Percentiles rank a stretch among this genome's conserved stretches.
Conservation (phyloP, 1,284 basidiomycete species). For the Peniophora sp. region DNA sequence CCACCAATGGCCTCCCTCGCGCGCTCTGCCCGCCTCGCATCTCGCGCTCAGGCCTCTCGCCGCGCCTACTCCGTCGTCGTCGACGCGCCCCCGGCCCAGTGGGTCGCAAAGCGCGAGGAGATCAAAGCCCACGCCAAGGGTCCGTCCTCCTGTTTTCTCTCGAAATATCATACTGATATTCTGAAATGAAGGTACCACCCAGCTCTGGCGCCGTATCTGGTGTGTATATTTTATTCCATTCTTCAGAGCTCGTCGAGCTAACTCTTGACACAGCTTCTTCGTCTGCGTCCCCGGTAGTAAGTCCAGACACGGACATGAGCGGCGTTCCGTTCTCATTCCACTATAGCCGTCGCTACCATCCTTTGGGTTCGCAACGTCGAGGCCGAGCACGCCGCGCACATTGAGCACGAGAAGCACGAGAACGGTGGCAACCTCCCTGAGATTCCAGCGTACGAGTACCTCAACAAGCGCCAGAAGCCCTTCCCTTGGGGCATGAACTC, state of each 20-base stretch:
- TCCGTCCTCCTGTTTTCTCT: conserved; percentile 19
- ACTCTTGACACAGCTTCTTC: conserved; percentile 45
- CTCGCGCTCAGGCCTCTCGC: conserved; percentile 27
- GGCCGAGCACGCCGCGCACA: conserved; percentile 65
- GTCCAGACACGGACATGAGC: conserved; percentile 19
- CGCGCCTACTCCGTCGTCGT: conserved; percentile 32
- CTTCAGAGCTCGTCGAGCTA: conserved; percentile 1
- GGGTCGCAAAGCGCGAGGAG: conserved; percentile 47
- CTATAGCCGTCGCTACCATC: conserved; percentile 36
- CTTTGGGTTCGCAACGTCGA: conserved; percentile 73
- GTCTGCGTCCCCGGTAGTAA: conserved; percentile 67
- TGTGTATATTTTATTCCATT: conserved; percentile 20
- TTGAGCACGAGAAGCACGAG: conserved; percentile 65
- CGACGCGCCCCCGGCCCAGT: conserved; percentile 33
- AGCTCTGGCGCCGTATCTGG: conserved; percentile 85
- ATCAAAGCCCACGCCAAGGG: conserved; percentile 63
- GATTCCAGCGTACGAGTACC: conserved; percentile 63
- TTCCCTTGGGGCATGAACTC: conserved; percentile 80
- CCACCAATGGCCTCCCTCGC: conserved; percentile 47
- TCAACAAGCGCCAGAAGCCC: conserved; percentile 69
- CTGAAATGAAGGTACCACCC: conserved; percentile 48
- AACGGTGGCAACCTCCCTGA: conserved; percentile 71
- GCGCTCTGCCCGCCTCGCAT: conserved; percentile 35
- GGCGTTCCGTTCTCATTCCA: conserved; percentile 2
- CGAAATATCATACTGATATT: conserved; percentile 6